phyloP scores from a whole-genome alignment of 495 filamentous ascomycete species.

The Penicillium argentinense region DNA sequence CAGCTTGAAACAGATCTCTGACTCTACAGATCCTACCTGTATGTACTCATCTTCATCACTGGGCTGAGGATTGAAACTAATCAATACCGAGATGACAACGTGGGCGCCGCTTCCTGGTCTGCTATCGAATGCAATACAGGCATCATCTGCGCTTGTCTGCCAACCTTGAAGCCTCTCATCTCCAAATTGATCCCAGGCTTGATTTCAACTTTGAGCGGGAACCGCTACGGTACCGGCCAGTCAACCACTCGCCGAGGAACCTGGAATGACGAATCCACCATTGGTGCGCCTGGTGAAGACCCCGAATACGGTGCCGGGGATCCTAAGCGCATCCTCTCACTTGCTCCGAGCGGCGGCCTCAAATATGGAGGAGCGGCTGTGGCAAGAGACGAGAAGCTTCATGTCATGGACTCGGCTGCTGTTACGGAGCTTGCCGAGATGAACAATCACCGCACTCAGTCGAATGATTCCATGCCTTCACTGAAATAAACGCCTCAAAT shows the following conservation, averaged over 20 bases:
- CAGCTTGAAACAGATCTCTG: conserved; percentile 36
- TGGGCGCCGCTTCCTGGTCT: conserved; percentile 68
- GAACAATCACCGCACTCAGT: neutral
- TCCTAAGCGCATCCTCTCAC: conserved; percentile 24
- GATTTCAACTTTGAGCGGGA: conserved; percentile 28
- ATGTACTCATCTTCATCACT: conserved; percentile 8
- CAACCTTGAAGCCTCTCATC: conserved; percentile 80
- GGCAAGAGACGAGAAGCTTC: conserved; percentile 7
- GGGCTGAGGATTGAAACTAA: neutral
- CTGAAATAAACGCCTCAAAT: neutral
- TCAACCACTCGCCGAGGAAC: conserved; percentile 23
- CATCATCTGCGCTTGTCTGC: conserved; percentile 88
- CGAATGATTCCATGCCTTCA: neutral
- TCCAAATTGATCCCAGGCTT: conserved; percentile 36
- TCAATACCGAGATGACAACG: conserved; percentile 46
- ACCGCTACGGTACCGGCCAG: conserved; percentile 15
- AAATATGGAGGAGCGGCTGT: conserved; percentile 4
- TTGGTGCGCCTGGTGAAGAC: conserved; percentile 34
- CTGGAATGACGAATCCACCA: conserved; percentile 36
- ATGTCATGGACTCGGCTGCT: neutral
- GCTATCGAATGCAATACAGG: conserved; percentile 86
- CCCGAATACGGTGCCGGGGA: conserved; percentile 32
- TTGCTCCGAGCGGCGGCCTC: conserved; percentile 18
- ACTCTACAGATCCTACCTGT: conserved; percentile 46
- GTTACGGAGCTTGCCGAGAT: conserved; percentile 8